phyloP scores from a whole-genome alignment of 1,139 yeast species.

The Candida neerlandica region DNA sequence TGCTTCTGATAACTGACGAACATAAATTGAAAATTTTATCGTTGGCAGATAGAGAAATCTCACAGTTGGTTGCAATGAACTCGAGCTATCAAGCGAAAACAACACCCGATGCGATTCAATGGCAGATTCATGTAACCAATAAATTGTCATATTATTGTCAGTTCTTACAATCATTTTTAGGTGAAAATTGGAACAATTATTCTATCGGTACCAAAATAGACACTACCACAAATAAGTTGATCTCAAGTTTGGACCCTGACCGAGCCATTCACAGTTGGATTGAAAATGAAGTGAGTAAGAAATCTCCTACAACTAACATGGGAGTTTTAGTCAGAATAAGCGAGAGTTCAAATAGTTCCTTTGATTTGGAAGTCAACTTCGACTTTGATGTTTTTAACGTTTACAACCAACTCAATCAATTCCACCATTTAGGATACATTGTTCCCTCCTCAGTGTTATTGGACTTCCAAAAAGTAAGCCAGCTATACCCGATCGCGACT shows the following conservation, averaged over 20 bases:
- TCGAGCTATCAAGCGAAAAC: background rate
- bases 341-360: conserved; percentile 14
- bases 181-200: conserved; percentile 73
- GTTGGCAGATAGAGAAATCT: conserved; percentile 33
- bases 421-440: conserved; percentile 56
- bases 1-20: conserved; percentile 38
- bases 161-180: conserved; percentile 43
- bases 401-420: conserved; percentile 55
- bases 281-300: conserved; percentile 9
- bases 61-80: conserved; percentile 16
- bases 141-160: conserved; percentile 26
- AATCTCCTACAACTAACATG: conserved; percentile 13
- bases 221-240: conserved; percentile 49
- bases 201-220: conserved; percentile 71
- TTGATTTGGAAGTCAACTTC: conserved; percentile 48
- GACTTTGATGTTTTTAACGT: conserved; percentile 47
- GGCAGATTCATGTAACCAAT: conserved; percentile 25
- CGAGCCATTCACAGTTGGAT: conserved; percentile 54
- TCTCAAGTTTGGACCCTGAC: conserved; percentile 48
- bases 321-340: conserved; percentile 15
- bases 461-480: conserved; percentile 46
- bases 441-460: conserved; percentile 47
- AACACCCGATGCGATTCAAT: conserved; percentile 16
- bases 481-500: conserved; percentile 60
- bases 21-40: conserved; percentile 36